phyloP scores from a whole-genome alignment of 495 filamentous ascomycete genomes.

The Talaromyces stipitatus region DNA sequence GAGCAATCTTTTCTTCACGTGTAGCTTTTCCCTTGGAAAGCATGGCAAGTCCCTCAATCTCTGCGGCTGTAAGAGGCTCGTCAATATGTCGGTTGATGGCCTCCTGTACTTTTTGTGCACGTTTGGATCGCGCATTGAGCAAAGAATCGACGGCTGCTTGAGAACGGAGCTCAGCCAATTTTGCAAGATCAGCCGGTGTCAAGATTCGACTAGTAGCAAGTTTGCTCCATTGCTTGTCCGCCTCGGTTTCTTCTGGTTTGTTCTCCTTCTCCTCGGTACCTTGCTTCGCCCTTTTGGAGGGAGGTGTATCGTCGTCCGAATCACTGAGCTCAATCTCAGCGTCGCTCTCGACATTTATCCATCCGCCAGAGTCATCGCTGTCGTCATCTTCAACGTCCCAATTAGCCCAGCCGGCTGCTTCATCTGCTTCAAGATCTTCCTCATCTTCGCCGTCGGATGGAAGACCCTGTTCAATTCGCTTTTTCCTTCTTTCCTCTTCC shows the following conservation, averaged over 20 bases:
- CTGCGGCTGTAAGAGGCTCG: conserved; percentile 75
- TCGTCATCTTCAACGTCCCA: conserved; percentile 82
- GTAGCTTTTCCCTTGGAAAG: conserved; percentile 66
- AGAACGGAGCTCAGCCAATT: conserved; percentile 78
- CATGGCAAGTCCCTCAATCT: conserved; percentile 67
- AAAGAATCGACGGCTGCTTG: conserved; percentile 61
- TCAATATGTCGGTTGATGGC: conserved; percentile 59
- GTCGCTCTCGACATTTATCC: conserved; percentile 86
- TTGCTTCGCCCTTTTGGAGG: conserved; percentile 52
- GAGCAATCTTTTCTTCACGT: conserved; percentile 73
- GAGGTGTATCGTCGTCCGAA: conserved; percentile 57
- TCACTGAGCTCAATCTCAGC: conserved; percentile 72
- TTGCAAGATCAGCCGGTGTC: conserved; percentile 85
- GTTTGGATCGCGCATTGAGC: conserved; percentile 35
- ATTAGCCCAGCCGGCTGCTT: conserved; percentile 63
- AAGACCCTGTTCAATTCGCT: conserved; percentile 56
- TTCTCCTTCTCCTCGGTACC: conserved; percentile 4
- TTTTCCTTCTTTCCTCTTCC: conserved; percentile 73
- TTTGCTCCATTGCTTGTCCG: conserved; percentile 30
- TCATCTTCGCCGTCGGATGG: conserved; percentile 46
- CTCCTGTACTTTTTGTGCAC: conserved; percentile 22
- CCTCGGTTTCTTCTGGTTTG: conserved; percentile 12
- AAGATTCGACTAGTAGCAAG: conserved; percentile 83
- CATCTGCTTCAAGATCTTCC: conserved; percentile 50
- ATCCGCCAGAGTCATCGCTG: conserved; percentile 74